Evolutionary conservation across 2,329 filamentous ascomycete genomes (phyloP).

Genomic region (Dothideomycetidae sp.): DNA sequence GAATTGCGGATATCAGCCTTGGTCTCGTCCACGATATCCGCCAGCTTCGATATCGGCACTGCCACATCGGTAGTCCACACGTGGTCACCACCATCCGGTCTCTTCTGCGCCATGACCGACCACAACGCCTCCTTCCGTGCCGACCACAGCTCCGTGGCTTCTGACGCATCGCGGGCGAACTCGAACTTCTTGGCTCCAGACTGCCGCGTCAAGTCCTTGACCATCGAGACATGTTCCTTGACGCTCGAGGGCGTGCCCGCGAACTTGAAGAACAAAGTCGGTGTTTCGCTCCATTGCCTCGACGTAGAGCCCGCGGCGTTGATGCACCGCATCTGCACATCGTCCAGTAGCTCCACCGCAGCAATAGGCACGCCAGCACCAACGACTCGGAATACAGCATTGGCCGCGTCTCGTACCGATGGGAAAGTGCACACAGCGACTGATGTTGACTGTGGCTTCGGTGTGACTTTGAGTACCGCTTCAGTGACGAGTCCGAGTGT

Average conservation of each 20-base stretch:
- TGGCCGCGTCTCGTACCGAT: slow-evolving; percentile 55
- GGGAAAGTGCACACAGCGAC: slow-evolving; percentile 61
- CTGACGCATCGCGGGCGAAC: slow-evolving; percentile 49
- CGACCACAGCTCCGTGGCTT: slow-evolving; percentile 58
- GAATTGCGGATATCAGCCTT: slow-evolving; percentile 50
- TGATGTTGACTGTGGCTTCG: slow-evolving; percentile 62
- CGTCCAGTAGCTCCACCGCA: slow-evolving; percentile 85
- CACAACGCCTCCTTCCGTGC: slow-evolving; percentile 63
- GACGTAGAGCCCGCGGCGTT: slow-evolving; percentile 51
- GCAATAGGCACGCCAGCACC: slow-evolving; percentile 69
- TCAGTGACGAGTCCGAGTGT: slow-evolving; percentile 86
- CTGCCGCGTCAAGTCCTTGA: slow-evolving; percentile 45
- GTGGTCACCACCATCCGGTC: slow-evolving; percentile 41
- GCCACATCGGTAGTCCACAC: slow-evolving; percentile 75
- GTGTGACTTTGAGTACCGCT: slow-evolving; percentile 73
- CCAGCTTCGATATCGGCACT: slow-evolving; percentile 56
- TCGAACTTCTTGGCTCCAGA: slow-evolving; percentile 53
- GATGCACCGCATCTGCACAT: slow-evolving; percentile 70
- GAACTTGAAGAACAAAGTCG: slow-evolving; percentile 67
- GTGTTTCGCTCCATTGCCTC: slow-evolving; percentile 52
- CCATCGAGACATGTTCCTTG: slow-evolving; percentile 62
- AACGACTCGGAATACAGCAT: slow-evolving; percentile 69
- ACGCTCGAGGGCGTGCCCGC: slow-evolving; percentile 52
- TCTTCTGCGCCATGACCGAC: slow-evolving; percentile 53
- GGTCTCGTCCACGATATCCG: slow-evolving; percentile 64